Evolutionary conservation across 208 protist species (phyloP).

Genomic region (Trypanosoma platydactyli): DNA sequence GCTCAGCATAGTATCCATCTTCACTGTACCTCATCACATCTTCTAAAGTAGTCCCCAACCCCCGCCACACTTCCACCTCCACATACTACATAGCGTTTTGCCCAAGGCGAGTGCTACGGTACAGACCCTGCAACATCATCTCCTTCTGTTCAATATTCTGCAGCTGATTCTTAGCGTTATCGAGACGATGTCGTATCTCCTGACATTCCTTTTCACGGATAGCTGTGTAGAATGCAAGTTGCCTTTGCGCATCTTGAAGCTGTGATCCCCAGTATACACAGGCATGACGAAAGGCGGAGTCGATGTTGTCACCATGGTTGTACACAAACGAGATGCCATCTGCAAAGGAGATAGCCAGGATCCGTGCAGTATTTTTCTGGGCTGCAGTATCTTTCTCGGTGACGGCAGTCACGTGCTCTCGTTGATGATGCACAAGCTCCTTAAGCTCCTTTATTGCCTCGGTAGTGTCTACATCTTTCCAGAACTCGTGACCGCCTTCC

Average conservation of each 20-base stretch:
- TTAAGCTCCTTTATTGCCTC: constrained; percentile 26
- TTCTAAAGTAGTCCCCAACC: too few species aligned
- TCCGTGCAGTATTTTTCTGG: constrained; percentile 6
- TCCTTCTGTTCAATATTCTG: constrained; percentile 41
- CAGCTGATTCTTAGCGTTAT: constrained; percentile 34
- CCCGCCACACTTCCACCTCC: not conserved
- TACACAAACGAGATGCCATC: not conserved
- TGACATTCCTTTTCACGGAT: constrained; percentile 31
- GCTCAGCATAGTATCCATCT: too few species aligned
- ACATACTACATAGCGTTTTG: not conserved
- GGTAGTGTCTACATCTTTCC: constrained; percentile 17
- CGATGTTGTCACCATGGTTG: constrained; percentile 2
- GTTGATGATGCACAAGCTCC: constrained; percentile 21
- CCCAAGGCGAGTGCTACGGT: constrained; percentile 27
- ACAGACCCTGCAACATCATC: constrained; percentile 48
- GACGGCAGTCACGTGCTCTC: constrained; percentile 11
- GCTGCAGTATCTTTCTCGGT: not conserved
- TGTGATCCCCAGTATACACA: constrained; percentile 28
- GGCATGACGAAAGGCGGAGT: constrained; percentile 4
- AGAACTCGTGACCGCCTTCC: constrained; percentile 14
- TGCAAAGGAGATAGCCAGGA: constrained; percentile 23
- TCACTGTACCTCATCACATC: too few species aligned
- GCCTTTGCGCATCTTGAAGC: constrained; percentile 17
- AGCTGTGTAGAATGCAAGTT: constrained; percentile 27
- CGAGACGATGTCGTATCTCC: constrained; percentile 44